A percentile compares a stretch with the other conserved stretches of the same genome.
These are phyloP conservation scores for Fragilariopsis cylindrus DNA, from an alignment of 108 stramenopile species.

Conservation along the genomic window DNA sequence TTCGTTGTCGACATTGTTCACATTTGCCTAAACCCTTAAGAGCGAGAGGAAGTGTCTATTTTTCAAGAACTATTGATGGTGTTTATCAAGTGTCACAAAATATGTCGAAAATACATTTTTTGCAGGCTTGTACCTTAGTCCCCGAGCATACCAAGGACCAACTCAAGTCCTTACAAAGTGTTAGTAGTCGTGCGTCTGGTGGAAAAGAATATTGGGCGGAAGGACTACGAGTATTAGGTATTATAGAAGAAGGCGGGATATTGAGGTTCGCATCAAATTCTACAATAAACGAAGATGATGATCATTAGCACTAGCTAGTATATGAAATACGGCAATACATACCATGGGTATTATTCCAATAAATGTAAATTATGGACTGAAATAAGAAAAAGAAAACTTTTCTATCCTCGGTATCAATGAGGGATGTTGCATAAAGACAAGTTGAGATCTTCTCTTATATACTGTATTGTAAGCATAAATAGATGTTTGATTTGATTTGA, in stretches of 20 bases:
- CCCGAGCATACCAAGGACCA: slow-evolving; percentile 21
- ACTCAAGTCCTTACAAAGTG: slow-evolving; percentile 23
- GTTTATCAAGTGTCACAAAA: slow-evolving; percentile 56
- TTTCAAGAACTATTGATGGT: slow-evolving; percentile 36
- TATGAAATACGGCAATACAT: no score
- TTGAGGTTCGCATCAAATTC: slow-evolving; percentile 19
- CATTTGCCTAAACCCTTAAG: slow-evolving; percentile 33
- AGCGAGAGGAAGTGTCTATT: slow-evolving; percentile 39
- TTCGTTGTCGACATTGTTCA: slow-evolving; percentile 49
- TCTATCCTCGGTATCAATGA: no score
- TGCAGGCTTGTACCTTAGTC: slow-evolving; percentile 34
- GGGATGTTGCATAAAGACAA: no score
- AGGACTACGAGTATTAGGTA: slow-evolving; percentile 32
- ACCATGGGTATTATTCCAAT: no score
- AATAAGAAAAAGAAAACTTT: no score
- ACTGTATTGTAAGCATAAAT: no score
- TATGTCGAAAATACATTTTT: slow-evolving; percentile 44
- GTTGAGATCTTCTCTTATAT: no score
- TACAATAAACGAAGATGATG: not conserved
- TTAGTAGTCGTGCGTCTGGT: slow-evolving; percentile 44
- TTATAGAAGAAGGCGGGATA: slow-evolving; percentile 25
- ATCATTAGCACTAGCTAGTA: no score
- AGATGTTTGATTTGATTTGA: no score
- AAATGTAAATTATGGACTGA: no score
- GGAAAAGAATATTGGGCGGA: slow-evolving; percentile 83